phyloP scores from a whole-genome alignment of 2,329 filamentous ascomycete genomes.

The Sporothrix inflata region DNA sequence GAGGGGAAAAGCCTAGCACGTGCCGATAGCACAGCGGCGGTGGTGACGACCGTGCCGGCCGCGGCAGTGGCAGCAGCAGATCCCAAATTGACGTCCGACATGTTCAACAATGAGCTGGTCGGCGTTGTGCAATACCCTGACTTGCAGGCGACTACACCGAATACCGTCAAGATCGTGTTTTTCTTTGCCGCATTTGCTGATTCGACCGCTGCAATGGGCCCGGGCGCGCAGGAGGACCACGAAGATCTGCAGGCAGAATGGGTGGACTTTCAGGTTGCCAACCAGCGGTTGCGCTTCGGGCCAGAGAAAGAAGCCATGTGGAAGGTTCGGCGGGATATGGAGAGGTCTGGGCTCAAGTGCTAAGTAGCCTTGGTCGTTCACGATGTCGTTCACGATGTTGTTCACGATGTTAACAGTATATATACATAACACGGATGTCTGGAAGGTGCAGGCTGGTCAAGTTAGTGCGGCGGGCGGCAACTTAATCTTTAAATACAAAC shows the following conservation, averaged over 20 bases:
- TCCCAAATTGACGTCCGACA: conserved; percentile 38
- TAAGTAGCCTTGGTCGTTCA: not conserved
- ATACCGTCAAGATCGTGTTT: conserved; percentile 46
- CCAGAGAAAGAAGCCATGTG: conserved; percentile 30
- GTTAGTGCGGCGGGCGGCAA: not conserved
- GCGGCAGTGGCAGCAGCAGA: conserved; percentile 21
- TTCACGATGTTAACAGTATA: no score
- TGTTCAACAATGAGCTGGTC: conserved; percentile 44
- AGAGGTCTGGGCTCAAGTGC: conserved; percentile 31
- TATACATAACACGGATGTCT: no score
- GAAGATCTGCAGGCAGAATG: conserved; percentile 33
- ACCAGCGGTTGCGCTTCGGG: conserved; percentile 28
- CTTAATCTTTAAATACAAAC: not conserved
- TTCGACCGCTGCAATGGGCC: conserved; percentile 29
- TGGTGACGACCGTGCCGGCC: not conserved
- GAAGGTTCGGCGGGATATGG: conserved; percentile 31
- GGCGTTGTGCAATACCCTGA: conserved; percentile 45
- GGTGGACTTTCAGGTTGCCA: conserved; percentile 28
- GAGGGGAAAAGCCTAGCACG: not conserved
- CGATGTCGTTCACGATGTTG: not conserved
- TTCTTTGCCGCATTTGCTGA: conserved; percentile 44
- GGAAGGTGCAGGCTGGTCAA: not conserved
- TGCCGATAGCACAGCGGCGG: not conserved
- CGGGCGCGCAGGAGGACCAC: conserved; percentile 32
- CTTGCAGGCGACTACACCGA: conserved; percentile 39